Evolutionary conservation across 2,329 filamentous ascomycete species (phyloP).

Genomic region (Calonectria naviculata): DNA sequence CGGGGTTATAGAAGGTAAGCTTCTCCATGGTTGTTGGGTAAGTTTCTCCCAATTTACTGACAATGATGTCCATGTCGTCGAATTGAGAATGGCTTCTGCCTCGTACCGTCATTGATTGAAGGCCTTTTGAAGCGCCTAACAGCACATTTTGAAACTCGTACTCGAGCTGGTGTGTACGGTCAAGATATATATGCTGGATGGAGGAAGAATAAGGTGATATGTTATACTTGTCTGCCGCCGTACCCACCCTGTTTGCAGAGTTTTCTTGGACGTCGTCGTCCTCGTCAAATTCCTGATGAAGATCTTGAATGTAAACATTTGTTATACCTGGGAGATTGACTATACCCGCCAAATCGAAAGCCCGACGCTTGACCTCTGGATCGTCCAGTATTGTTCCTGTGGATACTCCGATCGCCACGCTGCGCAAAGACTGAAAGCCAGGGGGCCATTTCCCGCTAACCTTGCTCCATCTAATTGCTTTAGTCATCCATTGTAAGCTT

Average conservation of each 20-base stretch:
- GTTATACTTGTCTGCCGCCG: neutral
- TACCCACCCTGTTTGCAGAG: too few species aligned
- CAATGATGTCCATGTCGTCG: neutral
- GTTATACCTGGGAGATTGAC: constrained; percentile 19
- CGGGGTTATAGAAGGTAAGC: constrained; percentile 20
- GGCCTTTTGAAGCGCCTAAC: neutral
- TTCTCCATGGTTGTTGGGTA: neutral
- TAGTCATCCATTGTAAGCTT: constrained; percentile 11
- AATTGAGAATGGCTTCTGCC: neutral
- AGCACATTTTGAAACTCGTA: neutral
- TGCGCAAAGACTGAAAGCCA: constrained; percentile 25
- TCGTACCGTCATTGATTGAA: constrained; percentile 13
- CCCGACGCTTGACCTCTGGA: neutral
- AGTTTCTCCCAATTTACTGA: fast-evolving
- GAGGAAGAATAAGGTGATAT: constrained; percentile 15
- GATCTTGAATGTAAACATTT: constrained; percentile 12
- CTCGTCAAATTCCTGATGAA: neutral
- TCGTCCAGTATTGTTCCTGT: neutral
- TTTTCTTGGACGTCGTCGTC: too few species aligned
- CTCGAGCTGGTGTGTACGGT: neutral
- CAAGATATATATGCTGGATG: constrained; percentile 21
- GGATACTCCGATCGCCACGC: constrained; percentile 11
- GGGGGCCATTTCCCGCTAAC: constrained; percentile 12
- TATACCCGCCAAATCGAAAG: neutral
- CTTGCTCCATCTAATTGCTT: constrained; percentile 6